Base-by-base conservation (phyloP, 2,329 filamentous ascomycete genomes). In the Exophiala bonariae region DNA sequence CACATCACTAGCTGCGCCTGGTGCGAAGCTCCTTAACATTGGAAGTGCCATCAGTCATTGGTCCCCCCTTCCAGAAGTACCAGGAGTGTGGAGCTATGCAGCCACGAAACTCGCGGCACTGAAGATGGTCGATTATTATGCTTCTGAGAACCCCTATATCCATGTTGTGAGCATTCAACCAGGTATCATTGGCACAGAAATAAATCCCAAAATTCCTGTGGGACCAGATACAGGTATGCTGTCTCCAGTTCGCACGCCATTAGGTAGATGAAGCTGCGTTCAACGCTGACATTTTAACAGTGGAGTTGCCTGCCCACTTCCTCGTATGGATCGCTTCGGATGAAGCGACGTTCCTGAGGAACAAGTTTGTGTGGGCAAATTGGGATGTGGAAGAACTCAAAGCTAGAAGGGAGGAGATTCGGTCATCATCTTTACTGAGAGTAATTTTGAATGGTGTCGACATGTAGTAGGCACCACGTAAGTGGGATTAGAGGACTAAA, bases 381-480 rank as follows among this genome's bases (percentile, higher is more conserved):
- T 72, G 69, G 68, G 69, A 74, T 60, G 68, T 71, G 4, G 61
- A 68, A n/a, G 69, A 74, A 50, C 49, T 79, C 20, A 71, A 72
- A 54, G 61, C 63, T 0, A 58, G 60, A 26, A 65, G 63, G 3
- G 59, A 62, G 20, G 64, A 71, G 50, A 61, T 76, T 23, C 41
- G 46, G 30, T n/a, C 38, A 18, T 49, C 47, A 14, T 44, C 30
- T 30, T 34, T 44, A 11, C 36, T 49, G 36, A 50, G 41, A 14
- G 47, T 50, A 35, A 36, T 18, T 11, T 23, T 50, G 41, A 45
- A 41, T 22, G 46, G 46, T 33, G 40, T 49, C 28, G 28, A 34
- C 10, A 49, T 49, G 46, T 45, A 45, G 22, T 45, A 22, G 16
- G 37, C 5, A 40, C 37, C 37, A 40, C 14, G 37, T 40, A n/a